Percentiles rank a stretch among this genome's conserved stretches.
Evolutionary conservation across 1,139 yeast genomes (phyloP).

Genomic region (Geotrichum macrosporum): DNA sequence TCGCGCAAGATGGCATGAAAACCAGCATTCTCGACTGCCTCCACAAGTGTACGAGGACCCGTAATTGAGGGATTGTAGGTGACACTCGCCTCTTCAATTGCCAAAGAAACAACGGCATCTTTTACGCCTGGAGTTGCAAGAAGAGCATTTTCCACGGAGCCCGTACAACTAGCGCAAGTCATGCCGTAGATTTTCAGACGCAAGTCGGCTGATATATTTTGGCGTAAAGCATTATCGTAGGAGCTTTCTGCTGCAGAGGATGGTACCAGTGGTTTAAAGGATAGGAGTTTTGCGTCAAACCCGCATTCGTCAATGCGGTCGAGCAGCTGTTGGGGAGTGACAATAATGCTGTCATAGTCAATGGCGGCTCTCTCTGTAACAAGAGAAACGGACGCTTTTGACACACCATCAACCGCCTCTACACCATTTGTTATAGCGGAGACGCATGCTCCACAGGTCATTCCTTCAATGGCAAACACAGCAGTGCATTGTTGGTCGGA

Average conservation of each 20-base stretch:
- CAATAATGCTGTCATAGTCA: slow-evolving; percentile 40
- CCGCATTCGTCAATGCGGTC: slow-evolving; percentile 69
- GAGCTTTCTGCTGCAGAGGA: slow-evolving; percentile 6
- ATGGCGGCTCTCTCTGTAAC: slow-evolving; percentile 72
- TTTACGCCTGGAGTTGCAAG: slow-evolving; percentile 45
- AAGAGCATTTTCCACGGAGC: slow-evolving; percentile 47
- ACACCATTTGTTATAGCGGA: slow-evolving; percentile 58
- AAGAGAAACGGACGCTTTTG: slow-evolving; percentile 56
- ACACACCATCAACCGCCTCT: slow-evolving; percentile 47
- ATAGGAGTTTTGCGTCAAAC: slow-evolving; percentile 50
- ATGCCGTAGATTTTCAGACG: slow-evolving; percentile 50
- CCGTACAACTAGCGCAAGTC: slow-evolving; percentile 59
- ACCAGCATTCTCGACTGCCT: slow-evolving; percentile 47
- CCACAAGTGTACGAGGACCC: slow-evolving; percentile 58
- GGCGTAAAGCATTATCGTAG: not conserved
- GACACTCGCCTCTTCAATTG: slow-evolving; percentile 45
- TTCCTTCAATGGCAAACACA: slow-evolving; percentile 35
- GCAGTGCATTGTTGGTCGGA: not conserved
- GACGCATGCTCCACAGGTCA: slow-evolving; percentile 87
- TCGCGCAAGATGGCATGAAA: slow-evolving; percentile 46
- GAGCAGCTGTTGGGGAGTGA: slow-evolving; percentile 41
- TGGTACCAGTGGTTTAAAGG: slow-evolving; percentile 30
- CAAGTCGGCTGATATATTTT: slow-evolving; percentile 10
- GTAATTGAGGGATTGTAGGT: slow-evolving; percentile 41
- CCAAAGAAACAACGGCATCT: slow-evolving; percentile 41